Conservation (phyloP, 2,329 filamentous ascomycete species). For the Colletotrichum truncatum region DNA sequence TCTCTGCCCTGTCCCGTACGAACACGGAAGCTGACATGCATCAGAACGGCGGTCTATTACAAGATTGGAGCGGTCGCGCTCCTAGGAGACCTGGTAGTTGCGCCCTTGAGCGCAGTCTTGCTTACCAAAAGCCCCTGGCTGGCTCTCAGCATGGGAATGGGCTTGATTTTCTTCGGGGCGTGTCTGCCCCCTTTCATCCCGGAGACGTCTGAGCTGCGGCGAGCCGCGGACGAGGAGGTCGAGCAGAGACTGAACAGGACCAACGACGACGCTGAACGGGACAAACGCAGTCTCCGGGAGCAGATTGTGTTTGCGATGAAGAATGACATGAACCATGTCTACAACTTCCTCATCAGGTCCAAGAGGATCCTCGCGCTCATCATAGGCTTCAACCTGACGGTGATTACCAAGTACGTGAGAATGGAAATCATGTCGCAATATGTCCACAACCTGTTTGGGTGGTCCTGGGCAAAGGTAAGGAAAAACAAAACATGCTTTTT, state of each 20-base stretch:
- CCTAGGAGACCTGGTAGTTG: constrained; percentile 47
- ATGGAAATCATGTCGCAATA: constrained; percentile 57
- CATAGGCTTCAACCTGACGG: constrained; percentile 42
- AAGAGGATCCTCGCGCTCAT: constrained; percentile 48
- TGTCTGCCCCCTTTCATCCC: constrained; percentile 46
- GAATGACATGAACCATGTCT: constrained; percentile 44
- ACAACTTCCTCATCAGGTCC: constrained; percentile 50
- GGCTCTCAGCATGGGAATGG: constrained; percentile 46
- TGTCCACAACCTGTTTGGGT: constrained; percentile 58
- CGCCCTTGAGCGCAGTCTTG: constrained; percentile 51
- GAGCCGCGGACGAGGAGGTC: constrained; percentile 35
- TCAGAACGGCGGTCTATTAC: constrained; percentile 51
- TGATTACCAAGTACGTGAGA: constrained; percentile 43
- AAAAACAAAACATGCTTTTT: background rate
- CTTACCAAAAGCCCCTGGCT: constrained; percentile 50
- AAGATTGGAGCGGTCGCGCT: constrained; percentile 47
- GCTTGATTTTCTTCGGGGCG: constrained; percentile 39
- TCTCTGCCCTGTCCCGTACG: background rate
- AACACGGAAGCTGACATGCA: background rate
- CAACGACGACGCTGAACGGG: background rate
- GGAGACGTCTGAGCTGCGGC: constrained; percentile 51
- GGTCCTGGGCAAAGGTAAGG: constrained; percentile 54
- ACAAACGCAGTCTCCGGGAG: background rate
- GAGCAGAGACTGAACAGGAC: constrained; percentile 26
- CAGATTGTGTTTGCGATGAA: constrained; percentile 36